phyloP scores from a whole-genome alignment of 805 yeast species.

The Hanseniaspora jakobsenii region DNA sequence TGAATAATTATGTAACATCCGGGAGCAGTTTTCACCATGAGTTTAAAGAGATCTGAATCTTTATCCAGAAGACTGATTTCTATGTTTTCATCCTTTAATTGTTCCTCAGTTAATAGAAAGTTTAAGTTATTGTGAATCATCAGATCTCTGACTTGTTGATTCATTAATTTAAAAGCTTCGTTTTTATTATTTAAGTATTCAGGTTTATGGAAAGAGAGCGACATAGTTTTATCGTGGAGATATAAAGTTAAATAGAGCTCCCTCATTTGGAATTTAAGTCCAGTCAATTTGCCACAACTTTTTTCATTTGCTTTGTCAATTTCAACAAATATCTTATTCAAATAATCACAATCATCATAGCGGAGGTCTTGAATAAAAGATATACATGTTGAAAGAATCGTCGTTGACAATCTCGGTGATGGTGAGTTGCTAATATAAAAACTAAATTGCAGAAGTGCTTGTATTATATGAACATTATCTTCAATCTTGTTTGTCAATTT shows the following conservation, averaged over 20 bases:
- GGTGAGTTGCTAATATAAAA: conserved; percentile 13
- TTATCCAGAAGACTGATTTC: conserved; percentile 1
- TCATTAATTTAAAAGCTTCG: conserved; percentile 5
- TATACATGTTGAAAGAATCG: conserved; percentile 8
- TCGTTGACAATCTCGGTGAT: conserved; percentile 2
- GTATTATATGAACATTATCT: conserved; percentile 10
- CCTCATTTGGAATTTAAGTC: too few species aligned
- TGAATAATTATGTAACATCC: conserved; percentile 8
- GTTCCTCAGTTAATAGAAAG: background rate
- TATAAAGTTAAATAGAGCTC: too few species aligned
- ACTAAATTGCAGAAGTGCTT: background rate
- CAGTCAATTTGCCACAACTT: background rate
- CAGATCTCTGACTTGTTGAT: conserved; percentile 4
- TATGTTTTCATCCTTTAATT: background rate
- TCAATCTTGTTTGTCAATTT: background rate
- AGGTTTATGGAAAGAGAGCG: conserved; percentile 7
- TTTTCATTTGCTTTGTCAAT: background rate
- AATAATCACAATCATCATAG: conserved; percentile 7
- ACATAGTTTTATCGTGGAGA: too few species aligned
- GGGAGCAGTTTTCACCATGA: background rate
- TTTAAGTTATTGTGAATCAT: background rate
- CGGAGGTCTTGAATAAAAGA: conserved; percentile 1
- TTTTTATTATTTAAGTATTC: conserved; percentile 7
- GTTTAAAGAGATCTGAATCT: background rate
- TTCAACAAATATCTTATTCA: background rate